A percentile compares a stretch with the other conserved stretches of the same genome.
These are phyloP conservation scores for Rubia peregrina DNA, from an alignment of 305 asterid species.

Conservation along the genomic window DNA sequence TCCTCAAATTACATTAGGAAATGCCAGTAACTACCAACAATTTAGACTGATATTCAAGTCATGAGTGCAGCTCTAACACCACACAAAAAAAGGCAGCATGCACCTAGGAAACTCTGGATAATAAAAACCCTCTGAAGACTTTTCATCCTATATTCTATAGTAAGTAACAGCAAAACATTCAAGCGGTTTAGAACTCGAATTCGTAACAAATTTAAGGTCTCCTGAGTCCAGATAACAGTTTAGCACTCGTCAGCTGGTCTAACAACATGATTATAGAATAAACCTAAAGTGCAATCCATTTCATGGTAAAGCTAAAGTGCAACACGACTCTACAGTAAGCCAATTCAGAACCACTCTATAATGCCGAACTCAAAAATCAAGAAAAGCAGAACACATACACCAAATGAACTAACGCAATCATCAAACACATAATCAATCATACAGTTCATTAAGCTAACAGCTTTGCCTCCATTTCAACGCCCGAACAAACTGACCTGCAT, in stretches of 20 bases:
- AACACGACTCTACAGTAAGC: background rate
- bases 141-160: background rate
- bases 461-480: background rate
- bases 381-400: background rate
- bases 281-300: too few relatives aligned
- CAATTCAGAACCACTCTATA: background rate
- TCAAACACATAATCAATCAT: background rate
- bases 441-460: background rate
- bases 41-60: too few relatives aligned
- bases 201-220: background rate
- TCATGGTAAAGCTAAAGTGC: background rate
- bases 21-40: background rate
- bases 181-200: background rate
- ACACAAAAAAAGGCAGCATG: background rate
- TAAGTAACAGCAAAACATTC: background rate
- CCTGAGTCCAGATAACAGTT: background rate
- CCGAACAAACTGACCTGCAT: constrained; percentile 44
- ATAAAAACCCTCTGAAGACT: background rate
- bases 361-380: background rate
- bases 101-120: background rate
- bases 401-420: background rate
- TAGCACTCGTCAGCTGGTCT: background rate
- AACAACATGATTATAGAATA: too few relatives aligned
- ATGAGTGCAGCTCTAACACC: background rate
- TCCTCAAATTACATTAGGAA: background rate